phyloP scores from a whole-genome alignment of 257 asterid species.

The Dorcoceras hygrometricum region DNA sequence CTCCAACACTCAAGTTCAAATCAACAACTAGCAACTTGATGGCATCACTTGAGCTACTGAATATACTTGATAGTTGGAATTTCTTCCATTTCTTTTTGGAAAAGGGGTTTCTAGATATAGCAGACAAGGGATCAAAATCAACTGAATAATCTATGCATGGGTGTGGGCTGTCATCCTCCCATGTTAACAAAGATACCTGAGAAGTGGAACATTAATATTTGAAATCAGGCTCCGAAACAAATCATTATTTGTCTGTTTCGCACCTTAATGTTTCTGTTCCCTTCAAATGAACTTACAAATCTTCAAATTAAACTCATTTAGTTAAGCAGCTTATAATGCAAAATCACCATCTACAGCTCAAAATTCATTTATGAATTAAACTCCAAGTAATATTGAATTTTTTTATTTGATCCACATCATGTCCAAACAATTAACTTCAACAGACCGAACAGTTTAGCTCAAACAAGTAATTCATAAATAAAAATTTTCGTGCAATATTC shows the following conservation, averaged over 20 bases:
- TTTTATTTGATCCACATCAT: no score
- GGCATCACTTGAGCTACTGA: conserved; percentile 76
- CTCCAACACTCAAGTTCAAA: conserved; percentile 56
- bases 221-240: conserved; percentile 13
- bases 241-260: background rate
- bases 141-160: conserved; percentile 64
- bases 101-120: conserved; percentile 74
- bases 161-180: conserved; percentile 74
- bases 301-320: background rate
- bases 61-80: conserved; percentile 80
- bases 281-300: background rate
- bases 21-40: conserved; percentile 77
- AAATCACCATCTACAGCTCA: background rate
- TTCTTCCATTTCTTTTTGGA: conserved; percentile 95
- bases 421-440: no score
- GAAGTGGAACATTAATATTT: conserved; percentile 25
- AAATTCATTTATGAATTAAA: background rate
- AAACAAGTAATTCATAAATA: no score
- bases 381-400: no score
- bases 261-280: background rate
- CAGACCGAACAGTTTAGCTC: background rate
- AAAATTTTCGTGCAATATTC: background rate
- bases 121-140: conserved; percentile 59
- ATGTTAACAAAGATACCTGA: conserved; percentile 84
- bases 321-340: no score